These are phyloP conservation scores for Fonsecaea multimorphosa DNA, from an alignment of 2,329 filamentous ascomycete species.

Conservation along the genomic window DNA sequence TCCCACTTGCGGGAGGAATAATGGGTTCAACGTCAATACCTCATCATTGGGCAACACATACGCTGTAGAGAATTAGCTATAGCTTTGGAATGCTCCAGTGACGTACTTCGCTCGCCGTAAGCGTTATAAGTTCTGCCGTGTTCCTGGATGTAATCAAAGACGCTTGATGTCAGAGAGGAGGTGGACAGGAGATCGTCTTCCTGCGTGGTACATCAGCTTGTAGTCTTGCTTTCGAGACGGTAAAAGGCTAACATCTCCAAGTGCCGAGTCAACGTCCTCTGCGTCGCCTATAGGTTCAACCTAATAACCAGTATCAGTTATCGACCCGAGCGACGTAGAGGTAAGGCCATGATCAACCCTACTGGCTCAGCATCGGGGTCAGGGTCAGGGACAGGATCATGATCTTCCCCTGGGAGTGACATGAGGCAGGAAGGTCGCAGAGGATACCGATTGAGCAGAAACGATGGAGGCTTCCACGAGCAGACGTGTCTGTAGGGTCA, in stretches of 20 bases:
- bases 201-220: conserved; percentile 1
- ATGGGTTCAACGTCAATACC: conserved; percentile 19
- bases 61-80: conserved; percentile 19
- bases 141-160: conserved; percentile 28
- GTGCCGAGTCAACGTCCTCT: conserved; percentile 26
- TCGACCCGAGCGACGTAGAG: not conserved
- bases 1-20: not conserved
- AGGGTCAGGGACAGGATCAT: not conserved
- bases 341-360: not conserved
- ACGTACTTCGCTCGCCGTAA: conserved; percentile 45
- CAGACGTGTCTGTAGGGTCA: not conserved
- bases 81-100: conserved; percentile 24
- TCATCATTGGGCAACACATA: conserved; percentile 40
- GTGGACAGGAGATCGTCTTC: conserved; percentile 25
- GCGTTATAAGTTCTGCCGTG: conserved; percentile 28
- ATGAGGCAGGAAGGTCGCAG: not conserved
- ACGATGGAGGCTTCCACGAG: not conserved
- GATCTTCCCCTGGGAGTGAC: conserved; percentile 7
- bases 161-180: conserved; percentile 26
- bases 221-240: not conserved
- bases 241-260: conserved; percentile 25
- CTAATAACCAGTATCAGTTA: conserved; percentile 6
- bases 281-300: conserved; percentile 2
- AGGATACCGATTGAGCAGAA: not conserved
- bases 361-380: conserved; percentile 5